Evolutionary conservation across 225 moss, liverwort and hornwort genomes (phyloP).

Genomic region (Asterella californica): DNA sequence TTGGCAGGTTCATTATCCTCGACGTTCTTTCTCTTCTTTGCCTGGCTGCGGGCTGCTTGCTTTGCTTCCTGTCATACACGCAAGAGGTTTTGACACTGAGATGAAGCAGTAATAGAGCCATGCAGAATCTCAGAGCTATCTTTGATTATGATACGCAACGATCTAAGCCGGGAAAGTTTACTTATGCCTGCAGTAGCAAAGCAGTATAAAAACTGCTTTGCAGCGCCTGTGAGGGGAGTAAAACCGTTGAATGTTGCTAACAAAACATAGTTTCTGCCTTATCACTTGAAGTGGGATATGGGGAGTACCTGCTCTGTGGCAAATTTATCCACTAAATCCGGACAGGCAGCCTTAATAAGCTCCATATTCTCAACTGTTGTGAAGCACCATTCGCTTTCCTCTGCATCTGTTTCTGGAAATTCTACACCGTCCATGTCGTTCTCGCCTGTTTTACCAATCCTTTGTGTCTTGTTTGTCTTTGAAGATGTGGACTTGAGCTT

Average conservation of each 20-base stretch:
- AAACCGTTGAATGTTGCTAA: background rate
- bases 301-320: slow-evolving; percentile 36
- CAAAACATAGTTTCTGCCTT: background rate
- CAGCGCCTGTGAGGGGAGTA: too few species aligned
- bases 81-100: too few species aligned
- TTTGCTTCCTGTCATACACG: slow-evolving; percentile 23
- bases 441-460: background rate
- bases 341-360: slow-evolving; percentile 47
- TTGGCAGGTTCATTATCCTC: background rate
- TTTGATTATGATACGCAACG: too few species aligned
- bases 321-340: slow-evolving; percentile 34
- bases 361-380: slow-evolving; percentile 40
- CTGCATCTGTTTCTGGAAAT: background rate
- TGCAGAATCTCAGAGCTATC: too few species aligned
- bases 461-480: background rate
- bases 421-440: background rate
- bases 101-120: too few species aligned
- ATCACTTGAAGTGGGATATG: background rate
- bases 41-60: slow-evolving; percentile 14
- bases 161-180: too few species aligned
- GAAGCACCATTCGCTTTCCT: slow-evolving; percentile 18
- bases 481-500: background rate
- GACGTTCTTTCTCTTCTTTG: slow-evolving; percentile 27
- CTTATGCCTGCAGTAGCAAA: too few species aligned
- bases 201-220: too few species aligned